Base-by-base conservation (phyloP, 2,329 filamentous ascomycete genomes). In the Fusarium temperatum region DNA sequence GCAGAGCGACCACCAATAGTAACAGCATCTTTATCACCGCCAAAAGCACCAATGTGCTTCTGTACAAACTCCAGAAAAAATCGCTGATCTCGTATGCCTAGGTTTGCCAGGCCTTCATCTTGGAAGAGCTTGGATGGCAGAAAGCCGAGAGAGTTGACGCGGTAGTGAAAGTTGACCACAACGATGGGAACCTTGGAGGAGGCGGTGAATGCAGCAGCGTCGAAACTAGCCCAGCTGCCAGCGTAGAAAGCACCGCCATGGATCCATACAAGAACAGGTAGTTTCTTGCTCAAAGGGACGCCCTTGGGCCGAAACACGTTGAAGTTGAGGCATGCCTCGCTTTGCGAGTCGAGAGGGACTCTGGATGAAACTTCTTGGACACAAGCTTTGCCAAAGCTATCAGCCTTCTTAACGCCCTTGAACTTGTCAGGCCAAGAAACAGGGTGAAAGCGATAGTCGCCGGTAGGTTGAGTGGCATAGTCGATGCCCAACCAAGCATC, bases 1-100 rank as follows among this genome's bases (percentile, higher is more conserved):
- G 89, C 88, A 15, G 85, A 87, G 67, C 89, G 86, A 0, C 89
- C 89, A 64, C 85, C 85, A 24, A 90, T 84, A 1, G 87, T 89
- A 1, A 91, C 86, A 12, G 85, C 83, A 4, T 77, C 71, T 0
- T 84, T 83, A 59, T 90, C 85, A 7, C 89, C 88, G 0, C 89
- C 88, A 60, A 91, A 90, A 5, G 82, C 77, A 5, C 79, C 73
- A 58, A 90, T 88, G 66, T 90, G 79, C 14, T 82, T 82, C 55
- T 89, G 85, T 0, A 90, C 85, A 83, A 89, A 90, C 71, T 85
- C 77, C 4, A 91, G 78, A 5, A 86, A 85, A 8, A 85, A 84
- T 20, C 84, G 82, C 72, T 89, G 87, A 66, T 90, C 88, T 6
- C 87, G 80, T 1, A 90, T 78, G 0, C 88, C 89, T 2, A 86